Evolutionary conservation across 176 grass and related monocot species (phyloP), one percentile per base, ranked within the genome.

Genomic region (Aegilops sharonensis): DNA sequence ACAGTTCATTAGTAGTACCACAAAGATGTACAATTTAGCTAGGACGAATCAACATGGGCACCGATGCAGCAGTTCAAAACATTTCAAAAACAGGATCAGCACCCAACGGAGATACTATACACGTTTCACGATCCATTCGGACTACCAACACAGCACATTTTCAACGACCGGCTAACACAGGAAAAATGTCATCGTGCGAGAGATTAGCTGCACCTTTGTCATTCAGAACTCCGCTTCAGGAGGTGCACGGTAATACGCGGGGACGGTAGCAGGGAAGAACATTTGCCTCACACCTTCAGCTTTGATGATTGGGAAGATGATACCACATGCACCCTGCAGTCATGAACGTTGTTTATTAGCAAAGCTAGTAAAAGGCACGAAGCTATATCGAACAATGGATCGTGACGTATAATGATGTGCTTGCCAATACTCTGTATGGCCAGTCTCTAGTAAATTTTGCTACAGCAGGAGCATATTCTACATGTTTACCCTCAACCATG

Each of bases 301-400:
- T 83, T 94, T 99, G 39, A 99, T 97, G 68, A 99, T 97, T 3
- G 97, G 97, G 84, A 97, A 94, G 83, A 97, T 99, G 74, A 99
- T 99, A 68, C 80, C 97, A 39, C 93, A 92, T 54, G 97, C 97
- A 40, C 85, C 88, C 97, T 98, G 87, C 83, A 77, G 77, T 48
- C 12, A 13, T 34, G 8, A 15, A 47, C 84, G 27, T 12, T 42
- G 42, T 57, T 40, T 63, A 71, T 80, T 63, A 87, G 72, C 84
- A 0, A 34, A 78, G 75, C 20, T 64, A 45, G 34, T 11, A 12
- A 30, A 21, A 43, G 8, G 9, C 27, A 29, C 32, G 62, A 9
- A 48, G 48, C 80, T 68, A 3, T 78, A 6, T 45, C 57, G 17
- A 39, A 21, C 20, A 70, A 72, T 11, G 14, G 18, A 72, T n/a